phyloP scores from a whole-genome alignment of 176 grass and related monocot genomes.

The Hordeum marinum region DNA sequence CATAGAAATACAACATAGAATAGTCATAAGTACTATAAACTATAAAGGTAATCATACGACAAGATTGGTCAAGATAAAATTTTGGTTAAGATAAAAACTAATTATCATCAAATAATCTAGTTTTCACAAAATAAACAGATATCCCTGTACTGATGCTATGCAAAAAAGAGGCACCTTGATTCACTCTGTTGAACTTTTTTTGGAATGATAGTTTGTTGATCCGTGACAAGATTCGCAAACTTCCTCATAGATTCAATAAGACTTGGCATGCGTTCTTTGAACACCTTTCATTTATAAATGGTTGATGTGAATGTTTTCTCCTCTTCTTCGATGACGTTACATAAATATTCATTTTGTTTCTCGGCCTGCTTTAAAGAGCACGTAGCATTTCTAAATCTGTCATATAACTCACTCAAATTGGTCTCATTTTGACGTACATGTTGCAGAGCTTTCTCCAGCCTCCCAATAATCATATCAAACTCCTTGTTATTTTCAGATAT shows the following conservation, averaged over 20 bases:
- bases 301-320: not conserved
- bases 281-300: constrained; percentile 25
- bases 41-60: not conserved
- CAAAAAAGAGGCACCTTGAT: too few species aligned
- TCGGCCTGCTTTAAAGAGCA: constrained; percentile 2
- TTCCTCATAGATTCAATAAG: too few species aligned
- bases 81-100: not conserved
- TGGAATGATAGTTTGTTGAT: too few species aligned
- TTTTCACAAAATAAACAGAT: too few species aligned
- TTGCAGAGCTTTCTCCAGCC: constrained; percentile 31
- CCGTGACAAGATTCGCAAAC: too few species aligned
- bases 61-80: too few species aligned
- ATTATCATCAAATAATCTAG: not conserved
- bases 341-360: constrained; percentile 33
- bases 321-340: constrained; percentile 35
- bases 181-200: too few species aligned
- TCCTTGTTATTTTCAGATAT: not conserved
- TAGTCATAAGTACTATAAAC: too few species aligned
- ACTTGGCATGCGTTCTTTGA: not conserved
- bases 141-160: too few species aligned
- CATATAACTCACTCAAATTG: constrained; percentile 22
- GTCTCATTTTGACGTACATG: constrained; percentile 31
- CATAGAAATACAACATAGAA: not conserved
- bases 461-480: constrained; percentile 16
- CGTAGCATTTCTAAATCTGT: not conserved